Base-by-base conservation (phyloP, 2,329 filamentous ascomycete species). In the Davidsoniella australis region DNA sequence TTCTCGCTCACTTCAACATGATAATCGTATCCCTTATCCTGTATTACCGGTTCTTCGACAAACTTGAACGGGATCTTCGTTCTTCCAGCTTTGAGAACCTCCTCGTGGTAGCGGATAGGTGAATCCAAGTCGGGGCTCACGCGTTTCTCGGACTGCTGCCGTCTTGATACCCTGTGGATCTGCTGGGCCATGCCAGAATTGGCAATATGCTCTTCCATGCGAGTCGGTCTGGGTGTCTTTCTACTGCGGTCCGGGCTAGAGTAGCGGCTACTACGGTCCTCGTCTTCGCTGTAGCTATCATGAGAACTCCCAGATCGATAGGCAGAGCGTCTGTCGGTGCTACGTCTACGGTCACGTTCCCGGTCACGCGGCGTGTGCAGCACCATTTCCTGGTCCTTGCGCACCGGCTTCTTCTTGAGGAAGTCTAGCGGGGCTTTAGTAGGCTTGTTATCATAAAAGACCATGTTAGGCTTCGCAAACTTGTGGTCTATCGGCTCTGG, bases 21-120 rank as follows among this genome's bases (percentile, higher is more conserved):
- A 58, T 80, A 95, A 0, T 85, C 85, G 63, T 94, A 94, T 10
- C 84, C 82, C 12, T 94, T 70, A 55, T 94, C 85, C 54, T 84
- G 80, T 33, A 95, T 74, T 1, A 85, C 88, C 54, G 80, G 73
- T 61, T 83, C 82, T 55, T 84, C 83, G 12, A 93, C 85, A 53
- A 94, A 69, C 50, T 82, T 76, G 52, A 76, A 78, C 1, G 88
- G 88, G 62, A 95, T 87, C 57, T 84, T 78, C 12, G 88, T 95
- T 71, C 88, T 94, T 58, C 88, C 88, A 62, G 82, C 87, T 66
- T 84, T 83, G 8, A 82, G 82, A 55, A 83, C 85, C 51, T 79
- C 73, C 17, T 67, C 68, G 12, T 12, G 29, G 29, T 33, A 12
- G 50, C 63, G 68, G 54, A 65, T 70, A 57, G 40, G 33, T 9